phyloP scores from a whole-genome alignment of 176 grass and related monocot genomes.

The Hordeum vulgare region DNA sequence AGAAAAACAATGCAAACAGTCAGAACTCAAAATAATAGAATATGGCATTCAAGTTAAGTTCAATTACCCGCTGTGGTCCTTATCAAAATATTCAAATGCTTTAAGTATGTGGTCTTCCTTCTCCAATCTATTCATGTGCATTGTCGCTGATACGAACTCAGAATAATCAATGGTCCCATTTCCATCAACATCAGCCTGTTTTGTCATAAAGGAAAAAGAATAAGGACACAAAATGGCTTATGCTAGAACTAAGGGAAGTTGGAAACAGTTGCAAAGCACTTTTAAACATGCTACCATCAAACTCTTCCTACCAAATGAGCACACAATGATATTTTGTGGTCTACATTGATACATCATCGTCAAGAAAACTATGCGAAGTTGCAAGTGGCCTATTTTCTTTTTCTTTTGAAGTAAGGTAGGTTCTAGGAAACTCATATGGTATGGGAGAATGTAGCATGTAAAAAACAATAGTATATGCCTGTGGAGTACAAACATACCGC shows the following conservation, averaged over 20 bases:
- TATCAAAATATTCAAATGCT: conserved; percentile 98
- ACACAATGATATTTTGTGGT: neutral
- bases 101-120: conserved; percentile 94
- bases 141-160: conserved; percentile 94
- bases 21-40: neutral
- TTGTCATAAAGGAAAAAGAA: conserved; percentile 14
- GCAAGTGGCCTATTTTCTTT: neutral
- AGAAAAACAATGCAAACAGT: conserved; percentile 21
- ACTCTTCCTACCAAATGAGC: conserved; percentile 5
- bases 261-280: neutral
- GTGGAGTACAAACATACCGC: conserved; percentile 60
- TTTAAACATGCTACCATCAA: neutral
- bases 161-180: conserved; percentile 94
- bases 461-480: neutral
- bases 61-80: conserved; percentile 92
- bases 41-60: neutral
- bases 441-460: neutral
- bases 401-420: neutral
- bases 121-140: conserved; percentile 99
- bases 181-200: conserved; percentile 99
- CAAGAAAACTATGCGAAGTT: neutral
- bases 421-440: neutral
- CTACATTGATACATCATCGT: conserved; percentile 3
- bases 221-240: neutral
- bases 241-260: neutral